Conservation (phyloP, 495 filamentous ascomycete species). For the Xylaria palmicola region DNA sequence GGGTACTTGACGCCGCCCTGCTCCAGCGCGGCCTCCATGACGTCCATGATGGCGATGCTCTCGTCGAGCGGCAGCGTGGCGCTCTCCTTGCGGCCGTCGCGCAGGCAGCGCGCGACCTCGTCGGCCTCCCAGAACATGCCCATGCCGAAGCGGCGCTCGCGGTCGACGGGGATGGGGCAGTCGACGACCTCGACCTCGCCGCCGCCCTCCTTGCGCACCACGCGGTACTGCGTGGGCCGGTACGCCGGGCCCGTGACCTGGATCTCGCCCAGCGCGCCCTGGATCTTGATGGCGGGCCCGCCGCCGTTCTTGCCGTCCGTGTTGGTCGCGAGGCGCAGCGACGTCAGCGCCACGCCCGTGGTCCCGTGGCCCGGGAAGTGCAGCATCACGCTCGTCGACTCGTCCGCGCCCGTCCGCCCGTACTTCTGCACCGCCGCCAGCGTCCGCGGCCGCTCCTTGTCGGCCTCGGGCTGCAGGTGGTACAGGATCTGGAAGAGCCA, state of each 20-base stretch:
- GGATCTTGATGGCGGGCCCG: slow-evolving; percentile 74
- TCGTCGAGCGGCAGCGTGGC: slow-evolving; percentile 72
- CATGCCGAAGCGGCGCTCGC: slow-evolving; percentile 56
- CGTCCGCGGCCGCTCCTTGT: slow-evolving; percentile 47
- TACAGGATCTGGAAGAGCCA: slow-evolving; percentile 95
- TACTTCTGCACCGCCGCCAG: slow-evolving; percentile 71
- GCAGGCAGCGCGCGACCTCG: slow-evolving; percentile 77
- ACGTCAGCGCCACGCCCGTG: slow-evolving; percentile 78
- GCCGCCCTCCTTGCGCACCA: slow-evolving; percentile 50
- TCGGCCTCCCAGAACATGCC: slow-evolving; percentile 98
- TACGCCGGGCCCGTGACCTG: slow-evolving; percentile 75
- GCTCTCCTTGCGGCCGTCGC: slow-evolving; percentile 81
- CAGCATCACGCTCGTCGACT: slow-evolving; percentile 75
- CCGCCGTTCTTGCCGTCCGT: slow-evolving; percentile 60
- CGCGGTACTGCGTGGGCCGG: slow-evolving; percentile 63
- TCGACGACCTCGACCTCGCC: slow-evolving; percentile 56
- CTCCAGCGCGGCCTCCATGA: slow-evolving; percentile 84
- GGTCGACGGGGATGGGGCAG: slow-evolving; percentile 60
- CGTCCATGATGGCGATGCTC: slow-evolving; percentile 88
- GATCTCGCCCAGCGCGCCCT: slow-evolving; percentile 84
- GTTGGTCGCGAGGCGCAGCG: slow-evolving; percentile 65
- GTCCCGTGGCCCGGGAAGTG: slow-evolving; percentile 66
- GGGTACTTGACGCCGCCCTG: slow-evolving; percentile 79
- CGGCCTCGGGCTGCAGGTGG: slow-evolving; percentile 64
- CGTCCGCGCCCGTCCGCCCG: slow-evolving; percentile 81